Evolutionary conservation across 1,139 yeast species (phyloP).

Genomic region (Debaryomyces udenii): DNA sequence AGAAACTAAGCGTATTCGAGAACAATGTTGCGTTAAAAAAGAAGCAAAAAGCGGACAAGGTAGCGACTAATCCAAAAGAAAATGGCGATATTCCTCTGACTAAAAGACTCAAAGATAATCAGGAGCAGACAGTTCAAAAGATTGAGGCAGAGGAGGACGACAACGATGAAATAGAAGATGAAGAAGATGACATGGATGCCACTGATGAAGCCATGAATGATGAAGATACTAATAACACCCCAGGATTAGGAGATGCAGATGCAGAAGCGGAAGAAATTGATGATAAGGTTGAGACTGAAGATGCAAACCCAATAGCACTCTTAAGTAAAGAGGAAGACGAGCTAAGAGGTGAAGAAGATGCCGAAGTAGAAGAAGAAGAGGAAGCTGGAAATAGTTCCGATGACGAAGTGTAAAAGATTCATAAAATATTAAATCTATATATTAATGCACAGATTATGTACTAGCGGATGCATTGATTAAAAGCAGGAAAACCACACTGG

Average conservation of each 20-base stretch:
- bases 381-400: constrained; percentile 16
- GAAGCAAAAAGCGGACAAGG: constrained; percentile 28
- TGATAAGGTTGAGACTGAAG: constrained; percentile 21
- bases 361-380: constrained; percentile 29
- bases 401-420: constrained; percentile 6
- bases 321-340: constrained; percentile 24
- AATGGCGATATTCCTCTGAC: constrained; percentile 12
- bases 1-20: constrained; percentile 51
- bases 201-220: constrained; percentile 14
- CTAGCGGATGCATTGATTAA: constrained; percentile 28
- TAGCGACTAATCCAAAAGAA: constrained; percentile 9
- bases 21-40: constrained; percentile 44
- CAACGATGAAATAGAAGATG: constrained; percentile 18
- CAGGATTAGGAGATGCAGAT: constrained; percentile 16
- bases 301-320: constrained; percentile 27
- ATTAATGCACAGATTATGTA: constrained; percentile 7
- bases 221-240: constrained; percentile 11
- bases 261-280: constrained; percentile 23
- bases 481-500: constrained; percentile 56
- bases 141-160: constrained; percentile 16
- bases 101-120: constrained; percentile 22
- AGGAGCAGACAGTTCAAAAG: constrained; percentile 14
- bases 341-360: constrained; percentile 21
- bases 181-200: constrained; percentile 15
- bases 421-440: constrained; percentile 3